Evolutionary conservation across 2,329 filamentous ascomycete species (phyloP).

Genomic region (Sporothrix luriei): DNA sequence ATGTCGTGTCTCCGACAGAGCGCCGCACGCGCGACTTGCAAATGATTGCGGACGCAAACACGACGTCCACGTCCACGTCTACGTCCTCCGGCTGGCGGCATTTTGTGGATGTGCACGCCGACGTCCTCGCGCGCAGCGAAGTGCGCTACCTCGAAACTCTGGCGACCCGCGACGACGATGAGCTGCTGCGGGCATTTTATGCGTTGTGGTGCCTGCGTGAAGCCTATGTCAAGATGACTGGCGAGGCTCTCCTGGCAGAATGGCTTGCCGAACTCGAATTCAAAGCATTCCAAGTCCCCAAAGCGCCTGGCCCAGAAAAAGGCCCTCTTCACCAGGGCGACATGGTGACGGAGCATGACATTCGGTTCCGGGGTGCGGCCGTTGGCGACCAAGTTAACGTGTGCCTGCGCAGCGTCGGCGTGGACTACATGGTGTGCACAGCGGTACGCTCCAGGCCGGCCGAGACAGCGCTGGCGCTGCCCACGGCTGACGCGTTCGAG

Average conservation of each 20-base stretch:
- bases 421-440: conserved; percentile 59
- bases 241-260: conserved; percentile 71
- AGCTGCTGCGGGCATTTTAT: conserved; percentile 71
- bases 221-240: conserved; percentile 81
- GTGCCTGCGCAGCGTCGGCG: conserved; percentile 49
- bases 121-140: conserved; percentile 68
- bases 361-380: conserved; percentile 46
- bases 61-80: background rate
- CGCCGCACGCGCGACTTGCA: conserved; percentile 62
- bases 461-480: conserved; percentile 46
- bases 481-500: conserved; percentile 47
- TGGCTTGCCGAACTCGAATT: conserved; percentile 76
- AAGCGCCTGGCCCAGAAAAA: conserved; percentile 33
- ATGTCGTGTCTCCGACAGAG: conserved; percentile 76
- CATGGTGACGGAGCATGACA: conserved; percentile 44
- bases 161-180: conserved; percentile 53
- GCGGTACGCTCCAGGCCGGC: conserved; percentile 49
- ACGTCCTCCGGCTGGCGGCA: conserved; percentile 57
- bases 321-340: conserved; percentile 41
- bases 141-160: conserved; percentile 60
- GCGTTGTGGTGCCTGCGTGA: conserved; percentile 78
- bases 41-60: conserved; percentile 50
- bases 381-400: conserved; percentile 51
- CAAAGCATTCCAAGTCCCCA: conserved; percentile 59
- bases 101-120: conserved; percentile 72